Base-by-base conservation (phyloP, 768 basidiomycete genomes). In the Suillus discolor region DNA sequence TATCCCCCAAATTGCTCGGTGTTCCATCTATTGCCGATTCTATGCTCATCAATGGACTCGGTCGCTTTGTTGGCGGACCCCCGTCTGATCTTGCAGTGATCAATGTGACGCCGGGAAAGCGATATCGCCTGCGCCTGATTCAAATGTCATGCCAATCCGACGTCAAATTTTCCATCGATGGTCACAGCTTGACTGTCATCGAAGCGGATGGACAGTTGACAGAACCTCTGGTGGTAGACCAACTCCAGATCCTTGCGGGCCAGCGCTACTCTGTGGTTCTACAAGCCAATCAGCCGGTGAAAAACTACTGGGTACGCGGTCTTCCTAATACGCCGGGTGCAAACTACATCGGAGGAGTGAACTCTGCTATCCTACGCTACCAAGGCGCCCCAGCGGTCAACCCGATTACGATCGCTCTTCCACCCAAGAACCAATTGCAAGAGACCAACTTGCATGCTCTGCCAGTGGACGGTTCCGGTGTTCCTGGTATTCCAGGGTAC, bases 341-440 rank as follows among this genome's bases (percentile, higher is more conserved):
- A 3, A 66, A 66, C 15, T 79, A 79, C 54, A 2, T 63, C 0
- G 79, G 76, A 18, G 85, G 85, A 23, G 66, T 84, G 25, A 88
- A 85, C 71, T 85, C 83, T 16, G 88, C 84, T 2, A 85, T 87
- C 57, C 73, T 87, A 6, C 80, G 83, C 16, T 87, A 87, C 70
- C 63, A 41, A 13, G 83, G 83, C 18, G 84, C 83, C 1, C 66
- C 75, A 3, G 41, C 11, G 16, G 66, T 67, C 28, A 74, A 85
- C 36, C 85, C 86, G 0, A 80, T 76, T 0, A 81, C 80, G 1
- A 72, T 62, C 1, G 74, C 77, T 6, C 67, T 74, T 2, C 23
- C 63, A 4, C 66, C 69, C 60, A 49, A 66, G 0, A 71, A 72
- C 6, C 73, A 76, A 9, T 68, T 83, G 36, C 34, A 71, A 20